Percentiles rank a stretch among this genome's conserved stretches.
phyloP scores from a whole-genome alignment of 2,329 filamentous ascomycete species.

The Eurotiales sp. region DNA sequence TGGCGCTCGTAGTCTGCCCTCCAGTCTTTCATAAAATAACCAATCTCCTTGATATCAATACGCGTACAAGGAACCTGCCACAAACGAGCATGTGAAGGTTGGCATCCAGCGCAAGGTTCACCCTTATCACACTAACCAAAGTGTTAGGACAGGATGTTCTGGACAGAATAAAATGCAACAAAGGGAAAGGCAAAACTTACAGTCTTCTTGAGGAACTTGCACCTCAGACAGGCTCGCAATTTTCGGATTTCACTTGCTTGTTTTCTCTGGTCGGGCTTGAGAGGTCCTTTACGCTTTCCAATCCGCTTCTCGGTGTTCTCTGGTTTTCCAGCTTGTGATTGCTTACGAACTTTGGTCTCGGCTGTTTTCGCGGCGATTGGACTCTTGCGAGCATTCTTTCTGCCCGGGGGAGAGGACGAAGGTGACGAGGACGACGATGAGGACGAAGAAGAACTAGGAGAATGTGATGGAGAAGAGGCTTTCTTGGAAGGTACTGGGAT shows the following conservation, averaged over 20 bases:
- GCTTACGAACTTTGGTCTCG: slow-evolving; percentile 79
- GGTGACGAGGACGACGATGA: slow-evolving; percentile 60
- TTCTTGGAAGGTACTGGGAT: slow-evolving; percentile 51
- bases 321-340: slow-evolving; percentile 69
- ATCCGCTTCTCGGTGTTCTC: slow-evolving; percentile 88
- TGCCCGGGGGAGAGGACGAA: slow-evolving; percentile 61
- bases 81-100: slow-evolving; percentile 88
- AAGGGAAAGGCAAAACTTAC: slow-evolving; percentile 29
- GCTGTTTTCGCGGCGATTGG: slow-evolving; percentile 74
- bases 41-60: slow-evolving; percentile 98
- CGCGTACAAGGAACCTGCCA: slow-evolving; percentile 98
- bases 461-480: slow-evolving; percentile 54
- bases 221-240: slow-evolving; percentile 85
- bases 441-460: slow-evolving; percentile 56
- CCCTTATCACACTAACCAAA: slow-evolving; percentile 73
- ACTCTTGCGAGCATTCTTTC: slow-evolving; percentile 67
- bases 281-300: slow-evolving; percentile 80
- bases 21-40: slow-evolving; percentile 99
- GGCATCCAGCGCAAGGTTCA: slow-evolving; percentile 90
- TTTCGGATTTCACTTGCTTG: slow-evolving; percentile 97
- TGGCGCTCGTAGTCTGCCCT: slow-evolving; percentile 95
- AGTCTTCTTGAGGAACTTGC: slow-evolving; percentile 99
- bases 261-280: slow-evolving; percentile 89
- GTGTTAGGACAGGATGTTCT: slow-evolving; percentile 11
- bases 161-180: no score